Percentiles rank a stretch among this genome's conserved stretches.
Evolutionary conservation across 2,329 filamentous ascomycete species (phyloP).

Genomic region (Penicillium sp.): DNA sequence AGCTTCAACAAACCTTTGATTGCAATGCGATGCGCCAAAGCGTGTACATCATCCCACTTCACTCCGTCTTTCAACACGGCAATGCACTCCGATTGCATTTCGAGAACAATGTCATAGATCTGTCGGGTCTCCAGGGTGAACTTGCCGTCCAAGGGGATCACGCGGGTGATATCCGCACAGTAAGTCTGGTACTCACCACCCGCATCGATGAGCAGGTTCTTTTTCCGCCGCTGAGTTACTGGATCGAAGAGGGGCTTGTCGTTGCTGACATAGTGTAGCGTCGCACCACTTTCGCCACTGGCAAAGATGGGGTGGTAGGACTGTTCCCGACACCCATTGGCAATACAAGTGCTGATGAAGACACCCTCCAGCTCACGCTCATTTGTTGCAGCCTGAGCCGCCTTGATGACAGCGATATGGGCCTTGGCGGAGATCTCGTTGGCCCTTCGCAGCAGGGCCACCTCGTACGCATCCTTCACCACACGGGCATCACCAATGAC

Average conservation of each 20-base stretch:
- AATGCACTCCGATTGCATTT: conserved; percentile 79
- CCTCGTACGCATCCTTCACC: conserved; percentile 81
- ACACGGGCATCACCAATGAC: conserved; percentile 80
- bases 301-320: conserved; percentile 90
- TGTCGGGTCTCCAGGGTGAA: conserved; percentile 68
- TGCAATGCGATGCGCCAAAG: conserved; percentile 70
- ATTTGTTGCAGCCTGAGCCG: conserved; percentile 63
- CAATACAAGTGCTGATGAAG: conserved; percentile 71
- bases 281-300: conserved; percentile 76
- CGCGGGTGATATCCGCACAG: conserved; percentile 85
- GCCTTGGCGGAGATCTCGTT: conserved; percentile 76
- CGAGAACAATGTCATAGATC: conserved; percentile 74
- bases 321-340: conserved; percentile 70
- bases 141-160: conserved; percentile 71
- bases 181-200: conserved; percentile 84
- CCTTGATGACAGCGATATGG: conserved; percentile 69
- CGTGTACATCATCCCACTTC: conserved; percentile 69
- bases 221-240: conserved; percentile 46
- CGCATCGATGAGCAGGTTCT: conserved; percentile 81
- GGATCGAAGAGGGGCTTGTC: conserved; percentile 64
- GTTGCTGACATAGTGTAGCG: conserved; percentile 84
- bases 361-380: conserved; percentile 82
- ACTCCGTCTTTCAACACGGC: conserved; percentile 66
- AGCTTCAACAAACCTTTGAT: conserved; percentile 68
- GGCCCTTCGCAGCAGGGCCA: conserved; percentile 76